A percentile compares a stretch with the other conserved stretches of the same genome.
phyloP scores from a whole-genome alignment of 2,329 filamentous ascomycete species.

The Pezicula rhizophila region DNA sequence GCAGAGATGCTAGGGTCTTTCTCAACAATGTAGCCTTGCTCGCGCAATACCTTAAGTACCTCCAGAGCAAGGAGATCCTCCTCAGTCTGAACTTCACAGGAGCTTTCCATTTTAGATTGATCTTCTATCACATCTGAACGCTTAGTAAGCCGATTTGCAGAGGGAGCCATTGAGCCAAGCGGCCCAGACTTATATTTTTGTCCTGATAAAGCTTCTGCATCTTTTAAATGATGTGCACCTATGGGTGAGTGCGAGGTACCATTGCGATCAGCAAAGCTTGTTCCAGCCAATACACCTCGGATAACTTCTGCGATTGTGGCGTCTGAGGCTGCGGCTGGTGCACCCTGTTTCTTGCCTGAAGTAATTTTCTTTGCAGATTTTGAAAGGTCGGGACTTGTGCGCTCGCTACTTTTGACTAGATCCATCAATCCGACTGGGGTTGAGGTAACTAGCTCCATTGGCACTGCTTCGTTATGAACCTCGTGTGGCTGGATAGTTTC shows the following conservation, averaged over 20 bases:
- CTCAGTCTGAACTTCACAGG: slow-evolving; percentile 11
- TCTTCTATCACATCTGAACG: not conserved
- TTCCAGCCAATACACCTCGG: slow-evolving; percentile 15
- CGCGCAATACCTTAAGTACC: slow-evolving; percentile 17
- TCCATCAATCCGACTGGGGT: slow-evolving; percentile 15
- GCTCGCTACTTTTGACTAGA: slow-evolving; percentile 5
- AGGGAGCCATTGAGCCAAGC: too few species aligned
- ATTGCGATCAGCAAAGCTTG: not conserved
- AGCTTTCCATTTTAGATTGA: slow-evolving; percentile 4
- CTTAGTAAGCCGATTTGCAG: too few species aligned
- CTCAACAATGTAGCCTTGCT: slow-evolving; percentile 20
- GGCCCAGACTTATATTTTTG: too few species aligned
- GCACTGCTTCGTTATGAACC: slow-evolving; percentile 8
- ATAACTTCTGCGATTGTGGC: slow-evolving; percentile 19
- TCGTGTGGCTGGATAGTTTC: slow-evolving; percentile 21
- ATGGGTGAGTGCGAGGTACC: too few species aligned
- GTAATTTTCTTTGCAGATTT: not conserved
- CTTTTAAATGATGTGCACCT: too few species aligned
- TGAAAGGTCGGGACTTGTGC: slow-evolving; percentile 3
- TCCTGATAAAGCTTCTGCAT: too few species aligned
- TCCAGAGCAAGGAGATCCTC: slow-evolving; percentile 14
- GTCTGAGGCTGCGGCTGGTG: slow-evolving; percentile 14
- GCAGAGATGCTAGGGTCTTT: slow-evolving; percentile 13
- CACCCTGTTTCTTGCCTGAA: slow-evolving; percentile 9
- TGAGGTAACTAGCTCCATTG: slow-evolving; percentile 14